A percentile compares a stretch with the other conserved stretches of the same genome.
These are phyloP conservation scores for Dactylonectria macrodidyma DNA, from an alignment of 2,329 filamentous ascomycete genomes.

Conservation along the genomic window DNA sequence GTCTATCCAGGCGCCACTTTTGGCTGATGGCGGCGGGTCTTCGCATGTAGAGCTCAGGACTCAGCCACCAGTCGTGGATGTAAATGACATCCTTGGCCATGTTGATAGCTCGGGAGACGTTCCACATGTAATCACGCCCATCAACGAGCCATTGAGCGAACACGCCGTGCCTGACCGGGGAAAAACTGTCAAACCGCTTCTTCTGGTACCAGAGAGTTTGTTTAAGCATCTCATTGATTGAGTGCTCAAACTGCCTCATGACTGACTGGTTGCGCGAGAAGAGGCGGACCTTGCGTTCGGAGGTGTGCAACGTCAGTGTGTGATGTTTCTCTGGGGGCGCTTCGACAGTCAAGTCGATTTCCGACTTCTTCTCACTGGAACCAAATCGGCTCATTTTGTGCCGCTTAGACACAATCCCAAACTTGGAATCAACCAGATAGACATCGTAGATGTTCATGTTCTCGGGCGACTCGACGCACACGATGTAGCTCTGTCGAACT, in stretches of 20 bases:
- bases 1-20: constrained; percentile 94
- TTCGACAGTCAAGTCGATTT: constrained; percentile 60
- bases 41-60: constrained; percentile 94
- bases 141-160: constrained; percentile 98
- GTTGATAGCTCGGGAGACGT: constrained; percentile 94
- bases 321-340: constrained; percentile 76
- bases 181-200: constrained; percentile 94
- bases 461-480: constrained; percentile 97
- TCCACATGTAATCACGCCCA: constrained; percentile 99
- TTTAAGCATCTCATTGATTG: constrained; percentile 86
- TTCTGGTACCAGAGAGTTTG: constrained; percentile 86
- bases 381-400: constrained; percentile 67
- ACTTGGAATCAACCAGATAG: constrained; percentile 93
- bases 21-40: constrained; percentile 95
- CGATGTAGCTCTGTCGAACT: constrained; percentile 97
- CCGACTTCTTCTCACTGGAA: constrained; percentile 72
- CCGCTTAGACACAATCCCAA: constrained; percentile 84
- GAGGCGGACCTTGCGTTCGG: constrained; percentile 92
- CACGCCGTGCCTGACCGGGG: constrained; percentile 87
- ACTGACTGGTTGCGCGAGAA: constrained; percentile 92
- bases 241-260: constrained; percentile 93
- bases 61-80: constrained; percentile 99
- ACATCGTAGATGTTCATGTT: constrained; percentile 99
- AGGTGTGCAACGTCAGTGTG: constrained; percentile 88
- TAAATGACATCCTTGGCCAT: constrained; percentile 99